Base-by-base conservation (phyloP, 306 rosid genomes). In the Pachyrhizus erosus region DNA sequence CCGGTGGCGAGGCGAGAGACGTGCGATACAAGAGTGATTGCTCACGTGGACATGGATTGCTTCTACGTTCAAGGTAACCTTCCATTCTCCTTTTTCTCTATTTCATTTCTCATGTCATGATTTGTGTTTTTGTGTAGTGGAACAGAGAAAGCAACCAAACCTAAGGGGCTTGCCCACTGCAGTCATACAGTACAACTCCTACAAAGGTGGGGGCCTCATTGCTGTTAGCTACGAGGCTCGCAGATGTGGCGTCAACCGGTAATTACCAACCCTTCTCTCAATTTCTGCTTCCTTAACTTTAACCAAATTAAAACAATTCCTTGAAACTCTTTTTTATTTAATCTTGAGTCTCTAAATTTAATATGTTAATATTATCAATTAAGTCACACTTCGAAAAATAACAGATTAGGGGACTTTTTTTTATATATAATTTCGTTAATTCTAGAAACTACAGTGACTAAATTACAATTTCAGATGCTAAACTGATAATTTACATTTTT, bases 201-300 rank as follows among this genome's bases (percentile, higher is more conserved):
- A 91, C 84, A 92, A 96, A 86, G 99, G 99, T 64, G 99, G 99
- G 17, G 87, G 85, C 52, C 89, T 96, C 88, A 93, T 96, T 85
- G 99, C 99, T 75, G 99, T 96, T 23, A 89, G 98, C 87, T 96
- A 96, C 52, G 99, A 96, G 86, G 99, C 99, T 80, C 98, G 97
- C 54, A 83, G 77, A 23, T 87, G 9, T 49, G 99, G 99, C 48
- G 97, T 96, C 64, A 96, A 89, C 81, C 98, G 98, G 99, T 95
- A 21, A 9, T 55, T 55, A 52, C 4, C 5, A 52, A 52, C 20
- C 12, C 60, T n/a, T n/a, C n/a, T n/a, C n/a, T n/a, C n/a, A n/a
- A n/a, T n/a, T n/a, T n/a, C n/a, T n/a, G n/a, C n/a, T n/a, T n/a
- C n/a, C n/a, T n/a, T n/a, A n/a, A n/a, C n/a, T n/a, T n/a, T n/a